Evolutionary conservation across 1,139 yeast species (phyloP), one percentile per base, ranked within the genome.

Genomic region (Candida sp.): DNA sequence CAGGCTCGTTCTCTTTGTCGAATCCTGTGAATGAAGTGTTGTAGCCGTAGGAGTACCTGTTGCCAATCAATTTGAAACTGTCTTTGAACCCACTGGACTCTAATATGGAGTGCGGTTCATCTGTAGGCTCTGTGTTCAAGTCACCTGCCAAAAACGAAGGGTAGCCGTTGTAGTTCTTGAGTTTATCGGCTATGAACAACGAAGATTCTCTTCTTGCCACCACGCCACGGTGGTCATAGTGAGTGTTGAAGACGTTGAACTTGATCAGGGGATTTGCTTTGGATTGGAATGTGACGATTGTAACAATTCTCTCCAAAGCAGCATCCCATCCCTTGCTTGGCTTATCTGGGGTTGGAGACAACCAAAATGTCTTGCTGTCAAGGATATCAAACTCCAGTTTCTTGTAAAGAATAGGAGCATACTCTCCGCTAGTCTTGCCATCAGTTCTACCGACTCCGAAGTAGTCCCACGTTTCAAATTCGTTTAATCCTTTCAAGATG

Each of bases 141-240:
- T 83, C 88, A 5, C 85, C 85, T 50, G 70, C 74, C 54, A 68
- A 59, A 59, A 76, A 70, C 23, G 78, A 71, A 3, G 82, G 79
- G 60, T 73, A 73, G 5, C 59, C 58, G 52, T 77, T 77, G 53
- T 70, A 66, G 40, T 70, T 67, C 41, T 68, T 62, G 67, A 79
- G 74, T 51, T 70, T 72, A 30, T 72, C 66, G 12, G 75, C 69
- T 44, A 83, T 80, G 49, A 83, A 66, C 55, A 73, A 65, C 22
- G 84, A 80, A 41, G 83, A 74, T 55, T 79, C 72, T 39, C 68
- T 62, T 42, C 87, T 64, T 1, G 88, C 85, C 5, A 54, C 56
- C 2, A 57, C 67, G 1, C 88, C 88, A 42, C 67, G 63, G 55
- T 83, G 86, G 59, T 84, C 88, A 60, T 82, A 75, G 63, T 84